Evolutionary conservation across 1,284 basidiomycete genomes (phyloP), one percentile per base, ranked within the genome.

Genomic region (Trametes versicolor): DNA sequence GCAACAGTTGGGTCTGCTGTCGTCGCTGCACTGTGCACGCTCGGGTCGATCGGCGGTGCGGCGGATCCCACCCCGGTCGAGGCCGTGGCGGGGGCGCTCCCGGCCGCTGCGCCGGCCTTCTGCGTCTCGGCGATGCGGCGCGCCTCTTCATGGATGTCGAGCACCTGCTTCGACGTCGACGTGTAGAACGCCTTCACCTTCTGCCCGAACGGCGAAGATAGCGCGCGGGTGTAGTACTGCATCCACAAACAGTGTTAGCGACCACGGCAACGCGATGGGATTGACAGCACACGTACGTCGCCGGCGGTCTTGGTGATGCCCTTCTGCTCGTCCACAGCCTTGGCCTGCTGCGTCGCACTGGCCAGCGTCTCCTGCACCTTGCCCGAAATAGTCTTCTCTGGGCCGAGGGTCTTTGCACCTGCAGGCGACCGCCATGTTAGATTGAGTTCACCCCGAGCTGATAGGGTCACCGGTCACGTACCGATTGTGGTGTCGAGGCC

Each of bases 101-200:
- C 62, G 15, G 73, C 45, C 6, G 72, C 64, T 15, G 34, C 68
- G 41, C 41, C 67, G 67, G 12, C 70, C 73, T 90, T 90, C 71
- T 92, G 86, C 62, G 83, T 78, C 25, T 84, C 83, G 32, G 87
- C 85, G 72, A 96, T 93, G 49, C 95, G 87, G 63, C 84, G 82
- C 1, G 95, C 95, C 77, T 97, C 95, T 73, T 95, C 94, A 74
- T 96, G 95, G 60, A 96, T 94, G 73, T 96, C 94, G 41, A 83
- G 76, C 19, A 93, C 87, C 74, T 95, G 91, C 78, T 96, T 96
- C 34, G 88, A 84, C 0, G 94, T 94, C 25, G 79, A 80, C 10
- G 92, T 94, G 80, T 96, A 96, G 78, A 95, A 96, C 0, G 78
- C 73, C 43, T 82, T 78, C 47, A 95, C 91, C 75, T 87, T 90